Evolutionary conservation across 176 grass and related monocot genomes (phyloP), one percentile per base, ranked within the genome.

Genomic region (Dactylis glomerata): DNA sequence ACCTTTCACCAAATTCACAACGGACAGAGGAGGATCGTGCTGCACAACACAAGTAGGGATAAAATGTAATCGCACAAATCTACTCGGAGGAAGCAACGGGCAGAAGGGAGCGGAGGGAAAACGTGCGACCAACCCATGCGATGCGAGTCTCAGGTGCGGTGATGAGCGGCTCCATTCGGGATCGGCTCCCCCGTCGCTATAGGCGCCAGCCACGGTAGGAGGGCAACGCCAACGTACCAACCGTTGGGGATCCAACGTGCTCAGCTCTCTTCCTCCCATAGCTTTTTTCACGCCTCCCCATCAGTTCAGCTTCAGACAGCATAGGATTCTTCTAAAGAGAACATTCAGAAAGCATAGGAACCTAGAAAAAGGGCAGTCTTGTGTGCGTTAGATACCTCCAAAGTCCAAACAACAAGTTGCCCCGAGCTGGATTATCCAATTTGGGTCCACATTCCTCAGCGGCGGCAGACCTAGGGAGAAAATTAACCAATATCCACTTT

Each of bases 141-240:
- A 14, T 13, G 22, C 1, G 32, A 15, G 10, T 6, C 31, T 59
- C 54, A 47, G 84, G 65, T 52, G 58, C 16, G 61, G 32, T 4
- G 58, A 22, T n/a, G 36, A 4, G 0, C 8, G n/a, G n/a, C 33
- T 50, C 2, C 17, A 15, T 47, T 28, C 10, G 31, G 23, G 64
- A 32, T 81, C 12, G 50, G 81, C 82, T 89, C 59, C 49, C 1
- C 28, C 47, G 69, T 89, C 77, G 82, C 82, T 89, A 26, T 85
- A 59, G 82, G 46, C 12, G 68, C 40, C 68, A 71, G 68, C 22
- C 67, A 44, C 68, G 68, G 38, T 42, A 70, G 66, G 20, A 31
- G 27, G 12, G 33, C 86, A 78, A 37, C 65, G 62, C 67, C 57
- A 84, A 41, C 45, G 41, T 68, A 88, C 56, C 87, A 84, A 88